phyloP scores from a whole-genome alignment of 306 rosid genomes.

The Lathyrus tuberosus region DNA sequence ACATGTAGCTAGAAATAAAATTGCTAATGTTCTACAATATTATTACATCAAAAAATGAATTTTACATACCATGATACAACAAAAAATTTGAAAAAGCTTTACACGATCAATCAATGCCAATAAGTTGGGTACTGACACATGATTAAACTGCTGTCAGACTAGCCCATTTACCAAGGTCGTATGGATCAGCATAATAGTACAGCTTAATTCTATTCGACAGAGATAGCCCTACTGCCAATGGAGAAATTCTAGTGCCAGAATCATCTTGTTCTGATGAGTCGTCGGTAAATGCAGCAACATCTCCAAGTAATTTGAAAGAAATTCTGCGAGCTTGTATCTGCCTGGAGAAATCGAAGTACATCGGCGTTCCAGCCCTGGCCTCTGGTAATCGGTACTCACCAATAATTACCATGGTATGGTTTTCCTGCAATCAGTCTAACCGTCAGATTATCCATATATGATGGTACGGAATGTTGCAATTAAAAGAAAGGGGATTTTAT shows the following conservation, averaged over 20 bases:
- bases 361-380: slow-evolving; percentile 76
- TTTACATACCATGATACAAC: slow-evolving; percentile 52
- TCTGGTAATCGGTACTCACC: slow-evolving; percentile 95
- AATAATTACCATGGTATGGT: slow-evolving; percentile 59
- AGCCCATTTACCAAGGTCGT: slow-evolving; percentile 96
- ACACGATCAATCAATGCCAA: slow-evolving; percentile 42
- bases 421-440: slow-evolving; percentile 60
- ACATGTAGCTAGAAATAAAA: slow-evolving; percentile 16
- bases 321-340: slow-evolving; percentile 70
- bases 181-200: slow-evolving; percentile 83
- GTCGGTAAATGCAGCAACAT: slow-evolving; percentile 78
- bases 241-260: slow-evolving; percentile 51
- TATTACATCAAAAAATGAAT: slow-evolving; percentile 52
- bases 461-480: not conserved
- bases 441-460: slow-evolving; percentile 22
- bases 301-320: slow-evolving; percentile 82
- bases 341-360: slow-evolving; percentile 91
- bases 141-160: slow-evolving; percentile 78
- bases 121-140: slow-evolving; percentile 10
- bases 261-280: slow-evolving; percentile 87
- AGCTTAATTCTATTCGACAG: slow-evolving; percentile 75
- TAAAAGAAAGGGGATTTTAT: not conserved
- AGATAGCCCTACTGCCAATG: slow-evolving; percentile 74
- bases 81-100: slow-evolving; percentile 40
- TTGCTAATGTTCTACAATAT: slow-evolving; percentile 29